Percentiles rank a stretch among this genome's conserved stretches.
Evolutionary conservation across 1,284 basidiomycete genomes (phyloP).

Genomic region (Somion occarium): DNA sequence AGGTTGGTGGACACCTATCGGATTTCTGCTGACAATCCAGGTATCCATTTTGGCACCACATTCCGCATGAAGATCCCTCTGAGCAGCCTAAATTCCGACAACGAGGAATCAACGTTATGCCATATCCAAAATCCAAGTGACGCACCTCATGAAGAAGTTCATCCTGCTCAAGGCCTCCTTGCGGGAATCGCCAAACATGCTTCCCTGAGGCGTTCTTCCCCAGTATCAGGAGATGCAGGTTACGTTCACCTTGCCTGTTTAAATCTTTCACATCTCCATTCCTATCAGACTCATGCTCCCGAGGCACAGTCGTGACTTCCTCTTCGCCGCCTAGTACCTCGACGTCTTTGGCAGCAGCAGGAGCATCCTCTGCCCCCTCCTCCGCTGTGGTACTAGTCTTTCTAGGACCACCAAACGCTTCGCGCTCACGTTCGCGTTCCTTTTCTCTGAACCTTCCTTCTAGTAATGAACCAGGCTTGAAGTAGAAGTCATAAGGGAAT

Average conservation of each 20-base stretch:
- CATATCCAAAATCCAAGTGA: too few species aligned
- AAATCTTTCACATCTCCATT: conserved; percentile 66
- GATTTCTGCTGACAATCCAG: conserved; percentile 72
- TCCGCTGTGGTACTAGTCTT: conserved; percentile 15
- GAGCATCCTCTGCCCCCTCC: conserved; percentile 43
- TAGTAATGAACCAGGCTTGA: conserved; percentile 88
- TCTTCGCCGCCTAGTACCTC: conserved; percentile 45
- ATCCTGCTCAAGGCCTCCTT: conserved; percentile 55
- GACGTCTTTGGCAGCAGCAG: conserved; percentile 47
- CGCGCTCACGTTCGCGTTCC: conserved; percentile 64
- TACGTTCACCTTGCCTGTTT: conserved; percentile 79
- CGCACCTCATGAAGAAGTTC: conserved; percentile 70
- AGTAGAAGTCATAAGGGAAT: conserved; percentile 89
- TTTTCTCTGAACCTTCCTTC: conserved; percentile 78
- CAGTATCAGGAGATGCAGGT: conserved; percentile 80
- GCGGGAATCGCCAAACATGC: conserved; percentile 77
- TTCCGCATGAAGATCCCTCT: conserved; percentile 57
- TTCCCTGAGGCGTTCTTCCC: conserved; percentile 43
- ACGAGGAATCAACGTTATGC: too few species aligned
- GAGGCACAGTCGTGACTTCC: conserved; percentile 53
- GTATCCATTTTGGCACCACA: conserved; percentile 76
- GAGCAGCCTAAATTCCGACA: conserved; percentile 62
- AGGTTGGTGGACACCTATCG: conserved; percentile 41
- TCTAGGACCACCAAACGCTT: conserved; percentile 54
- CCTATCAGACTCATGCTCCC: conserved; percentile 60